Evolutionary conservation across 73 alveolate genomes (phyloP).

Genomic region (Paramecium pentaurelia): DNA sequence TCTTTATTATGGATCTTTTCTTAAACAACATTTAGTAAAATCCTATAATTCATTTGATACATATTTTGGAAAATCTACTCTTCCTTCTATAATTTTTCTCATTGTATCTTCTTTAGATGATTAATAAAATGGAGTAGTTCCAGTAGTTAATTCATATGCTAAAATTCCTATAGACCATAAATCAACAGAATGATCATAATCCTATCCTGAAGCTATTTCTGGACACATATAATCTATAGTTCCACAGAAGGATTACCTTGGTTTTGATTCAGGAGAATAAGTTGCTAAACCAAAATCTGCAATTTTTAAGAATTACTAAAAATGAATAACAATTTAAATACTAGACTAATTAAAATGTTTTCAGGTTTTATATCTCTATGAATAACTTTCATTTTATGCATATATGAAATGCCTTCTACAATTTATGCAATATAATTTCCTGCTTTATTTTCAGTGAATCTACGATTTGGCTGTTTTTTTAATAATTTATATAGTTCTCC

Average conservation of each 20-base stretch:
- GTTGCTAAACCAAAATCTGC: conserved; percentile 89
- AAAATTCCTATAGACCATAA: conserved; percentile 81
- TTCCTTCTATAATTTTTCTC: conserved; percentile 42
- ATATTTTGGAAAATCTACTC: conserved; percentile 35
- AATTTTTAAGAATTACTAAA: conserved; percentile 62
- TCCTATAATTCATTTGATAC: conserved; percentile 25
- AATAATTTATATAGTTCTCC: conserved; percentile 88
- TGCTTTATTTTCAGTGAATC: conserved; percentile 67
- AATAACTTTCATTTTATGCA: conserved; percentile 86
- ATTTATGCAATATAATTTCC: conserved; percentile 85
- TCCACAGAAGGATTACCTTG: conserved; percentile 89
- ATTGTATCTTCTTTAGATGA: conserved; percentile 58
- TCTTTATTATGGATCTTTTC: conserved; percentile 12
- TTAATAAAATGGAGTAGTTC: conserved; percentile 71
- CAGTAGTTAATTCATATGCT: conserved; percentile 76
- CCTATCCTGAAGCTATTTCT: conserved; percentile 80
- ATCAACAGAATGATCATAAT: conserved; percentile 76
- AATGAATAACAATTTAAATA: neutral
- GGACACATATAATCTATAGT: conserved; percentile 93
- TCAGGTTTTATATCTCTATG: conserved; percentile 97
- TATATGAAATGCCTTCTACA: conserved; percentile 85
- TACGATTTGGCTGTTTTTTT: conserved; percentile 52
- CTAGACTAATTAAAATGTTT: conserved; percentile 70
- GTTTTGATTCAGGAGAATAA: conserved; percentile 71
- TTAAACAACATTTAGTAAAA: neutral